Evolutionary conservation across 2,329 filamentous ascomycete genomes (phyloP).

Genomic region (Trichoderma hamatum): DNA sequence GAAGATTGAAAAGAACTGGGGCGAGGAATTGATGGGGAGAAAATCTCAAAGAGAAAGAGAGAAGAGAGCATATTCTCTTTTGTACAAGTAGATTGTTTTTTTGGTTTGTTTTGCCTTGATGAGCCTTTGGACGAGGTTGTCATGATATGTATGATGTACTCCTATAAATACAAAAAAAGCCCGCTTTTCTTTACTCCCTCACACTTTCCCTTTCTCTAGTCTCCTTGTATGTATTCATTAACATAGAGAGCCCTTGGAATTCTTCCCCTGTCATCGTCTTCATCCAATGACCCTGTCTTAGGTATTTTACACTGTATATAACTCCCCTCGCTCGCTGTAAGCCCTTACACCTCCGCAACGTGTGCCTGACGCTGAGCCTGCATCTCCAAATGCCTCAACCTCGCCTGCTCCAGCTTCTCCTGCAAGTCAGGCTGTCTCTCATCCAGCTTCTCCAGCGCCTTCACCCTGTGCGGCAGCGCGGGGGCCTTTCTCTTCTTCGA

Average conservation of each 20-base stretch:
- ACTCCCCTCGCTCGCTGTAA: background rate
- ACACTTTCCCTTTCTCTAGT: background rate
- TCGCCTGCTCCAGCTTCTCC: slow-evolving; percentile 51
- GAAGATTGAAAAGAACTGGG: background rate
- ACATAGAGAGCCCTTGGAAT: background rate
- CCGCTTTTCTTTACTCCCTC: slow-evolving; percentile 36
- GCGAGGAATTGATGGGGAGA: background rate
- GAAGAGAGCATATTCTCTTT: slow-evolving; percentile 15
- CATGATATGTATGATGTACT: slow-evolving; percentile 34
- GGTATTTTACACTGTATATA: background rate
- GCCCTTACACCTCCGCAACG: slow-evolving; percentile 30
- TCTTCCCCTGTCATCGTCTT: background rate
- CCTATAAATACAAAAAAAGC: slow-evolving; percentile 46
- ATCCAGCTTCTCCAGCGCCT: slow-evolving; percentile 47
- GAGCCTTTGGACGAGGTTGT: slow-evolving; percentile 16
- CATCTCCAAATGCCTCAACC: slow-evolving; percentile 55
- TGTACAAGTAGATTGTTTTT: slow-evolving; percentile 29
- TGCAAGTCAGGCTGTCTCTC: slow-evolving; percentile 53
- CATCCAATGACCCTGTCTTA: background rate
- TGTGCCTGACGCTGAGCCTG: slow-evolving; percentile 51
- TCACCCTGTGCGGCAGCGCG: slow-evolving; percentile 52
- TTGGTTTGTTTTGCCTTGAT: slow-evolving; percentile 32
- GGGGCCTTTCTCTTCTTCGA: slow-evolving; percentile 78
- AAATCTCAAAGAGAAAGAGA: slow-evolving; percentile 4
- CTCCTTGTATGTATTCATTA: slow-evolving; percentile 16